Evolutionary conservation across 257 asterid species (phyloP).

Genomic region (Solanum medicagineum): DNA sequence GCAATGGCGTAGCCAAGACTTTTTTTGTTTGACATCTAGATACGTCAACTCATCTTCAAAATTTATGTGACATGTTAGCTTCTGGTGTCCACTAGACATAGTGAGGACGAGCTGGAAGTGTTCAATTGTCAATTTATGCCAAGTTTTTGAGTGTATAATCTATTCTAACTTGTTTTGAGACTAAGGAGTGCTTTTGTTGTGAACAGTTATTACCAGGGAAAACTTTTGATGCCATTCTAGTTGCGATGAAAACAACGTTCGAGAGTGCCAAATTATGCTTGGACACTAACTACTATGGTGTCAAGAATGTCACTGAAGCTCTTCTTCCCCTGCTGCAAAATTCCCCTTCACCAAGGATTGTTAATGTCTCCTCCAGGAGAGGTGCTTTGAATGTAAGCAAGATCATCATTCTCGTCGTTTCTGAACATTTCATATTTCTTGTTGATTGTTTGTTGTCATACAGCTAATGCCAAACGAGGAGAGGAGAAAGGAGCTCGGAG

Average conservation of each 20-base stretch:
- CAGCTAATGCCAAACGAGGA: constrained; percentile 49
- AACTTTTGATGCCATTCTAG: constrained; percentile 36
- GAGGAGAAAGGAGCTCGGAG: constrained; percentile 44
- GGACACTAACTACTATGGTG: constrained; percentile 63
- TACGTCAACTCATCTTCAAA: too few species aligned
- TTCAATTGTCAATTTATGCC: not conserved
- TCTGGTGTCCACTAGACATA: not conserved
- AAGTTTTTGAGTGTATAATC: too few species aligned
- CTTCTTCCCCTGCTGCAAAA: constrained; percentile 53
- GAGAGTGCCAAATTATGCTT: constrained; percentile 55
- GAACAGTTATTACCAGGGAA: constrained; percentile 57
- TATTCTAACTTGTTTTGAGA: too few species aligned
- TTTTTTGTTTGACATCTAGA: not conserved
- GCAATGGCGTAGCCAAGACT: not conserved
- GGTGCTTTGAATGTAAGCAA: constrained; percentile 43
- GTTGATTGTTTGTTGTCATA: not conserved
- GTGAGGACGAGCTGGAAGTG: not conserved
- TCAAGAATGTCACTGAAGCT: constrained; percentile 58
- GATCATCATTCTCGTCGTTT: not conserved
- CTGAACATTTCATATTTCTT: not conserved
- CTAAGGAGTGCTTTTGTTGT: not conserved
- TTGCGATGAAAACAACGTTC: constrained; percentile 40
- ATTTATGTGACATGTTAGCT: not conserved
- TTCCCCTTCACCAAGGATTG: constrained; percentile 51
- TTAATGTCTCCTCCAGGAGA: constrained; percentile 55